Base-by-base conservation (phyloP, 2,329 filamentous ascomycete species). In the Pseudophaeomoniella oleicola region DNA sequence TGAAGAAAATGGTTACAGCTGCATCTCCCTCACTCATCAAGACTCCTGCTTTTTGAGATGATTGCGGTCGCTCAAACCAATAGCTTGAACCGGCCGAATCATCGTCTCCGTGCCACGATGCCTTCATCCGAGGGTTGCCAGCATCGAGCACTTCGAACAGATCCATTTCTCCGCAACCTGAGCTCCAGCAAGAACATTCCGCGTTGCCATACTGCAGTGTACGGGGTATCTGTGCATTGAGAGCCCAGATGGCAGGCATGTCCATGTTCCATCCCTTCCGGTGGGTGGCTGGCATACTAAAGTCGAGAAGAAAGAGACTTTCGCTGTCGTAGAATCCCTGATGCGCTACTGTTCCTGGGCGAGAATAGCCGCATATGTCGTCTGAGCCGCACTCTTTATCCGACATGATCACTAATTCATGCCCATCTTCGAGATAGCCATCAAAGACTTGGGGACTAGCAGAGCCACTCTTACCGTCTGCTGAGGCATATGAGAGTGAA, bases 171-270 rank as follows among this genome's bases (percentile, higher is more conserved):
- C 79, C 81, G 52, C 81, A 86, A 27, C 72, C 74, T 49, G 51
- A 64, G 10, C 56, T 57, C 80, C 80, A 86, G 66, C 82, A 87
- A 40, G 73, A 81, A 65, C 81, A 87, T 2, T 59, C 55, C 5
- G 60, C 53, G 34, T 62, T 59, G 43, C 67, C 67, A 60, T 86
- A 86, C 55, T 86, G 80, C 4, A 69, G 61, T 4, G 78, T 76
- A 41, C 75, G 75, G 16, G 80, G 74, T 42, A 87, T 82, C 41
- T 72, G 67, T 13, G 72, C 75, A 58, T 87, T 87, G 41, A 87
- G 70, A 35, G 78, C 62, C 82, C 82, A 87, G 55, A 79, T 69
- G 30, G 81, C 76, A 5, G 81, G 80, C 69, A 81, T 81, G 57
- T 86, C 74, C 30, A 54, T 62, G 50, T 75, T 71, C 48, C 63